phyloP scores from a whole-genome alignment of 306 rosid species.

The Leucaena leucocephala region DNA sequence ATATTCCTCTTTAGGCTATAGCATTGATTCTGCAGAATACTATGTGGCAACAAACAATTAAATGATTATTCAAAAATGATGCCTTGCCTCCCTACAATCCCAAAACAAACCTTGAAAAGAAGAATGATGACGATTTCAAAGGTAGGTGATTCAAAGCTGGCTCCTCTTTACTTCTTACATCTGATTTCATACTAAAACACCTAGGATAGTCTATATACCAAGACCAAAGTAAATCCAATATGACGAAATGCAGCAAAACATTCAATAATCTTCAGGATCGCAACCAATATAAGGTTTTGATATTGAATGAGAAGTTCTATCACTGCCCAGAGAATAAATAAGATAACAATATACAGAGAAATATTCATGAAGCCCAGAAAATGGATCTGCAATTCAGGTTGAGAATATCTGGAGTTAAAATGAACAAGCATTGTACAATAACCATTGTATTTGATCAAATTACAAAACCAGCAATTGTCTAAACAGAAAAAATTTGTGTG shows the following conservation, averaged over 20 bases:
- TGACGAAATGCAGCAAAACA: not conserved
- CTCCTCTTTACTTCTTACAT: slow-evolving; percentile 1
- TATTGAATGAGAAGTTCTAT: slow-evolving; percentile 17
- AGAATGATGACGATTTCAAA: slow-evolving; percentile 11
- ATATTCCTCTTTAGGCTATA: not conserved
- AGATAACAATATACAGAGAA: slow-evolving; percentile 3
- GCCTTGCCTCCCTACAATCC: not conserved
- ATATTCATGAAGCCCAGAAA: slow-evolving; percentile 27
- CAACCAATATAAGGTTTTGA: slow-evolving; percentile 9
- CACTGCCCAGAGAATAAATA: slow-evolving; percentile 5
- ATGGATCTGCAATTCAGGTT: slow-evolving; percentile 30
- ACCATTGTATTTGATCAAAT: slow-evolving; percentile 21
- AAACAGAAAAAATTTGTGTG: not conserved
- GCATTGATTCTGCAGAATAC: not conserved
- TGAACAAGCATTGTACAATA: not conserved
- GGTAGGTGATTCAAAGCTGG: slow-evolving; percentile 10
- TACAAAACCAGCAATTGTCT: slow-evolving; percentile 20
- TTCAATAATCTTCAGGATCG: not conserved
- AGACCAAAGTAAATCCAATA: slow-evolving; percentile 24
- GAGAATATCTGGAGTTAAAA: slow-evolving; percentile 8
- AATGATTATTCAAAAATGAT: not conserved
- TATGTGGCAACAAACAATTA: not conserved
- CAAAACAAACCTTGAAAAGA: not conserved
- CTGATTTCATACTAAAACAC: slow-evolving; percentile 10
- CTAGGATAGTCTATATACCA: not conserved